A percentile compares a stretch with the other conserved stretches of the same genome.
These are phyloP conservation scores for Teratosphaeriaceae sp. DNA, from an alignment of 2,329 filamentous ascomycete species.

Conservation along the genomic window DNA sequence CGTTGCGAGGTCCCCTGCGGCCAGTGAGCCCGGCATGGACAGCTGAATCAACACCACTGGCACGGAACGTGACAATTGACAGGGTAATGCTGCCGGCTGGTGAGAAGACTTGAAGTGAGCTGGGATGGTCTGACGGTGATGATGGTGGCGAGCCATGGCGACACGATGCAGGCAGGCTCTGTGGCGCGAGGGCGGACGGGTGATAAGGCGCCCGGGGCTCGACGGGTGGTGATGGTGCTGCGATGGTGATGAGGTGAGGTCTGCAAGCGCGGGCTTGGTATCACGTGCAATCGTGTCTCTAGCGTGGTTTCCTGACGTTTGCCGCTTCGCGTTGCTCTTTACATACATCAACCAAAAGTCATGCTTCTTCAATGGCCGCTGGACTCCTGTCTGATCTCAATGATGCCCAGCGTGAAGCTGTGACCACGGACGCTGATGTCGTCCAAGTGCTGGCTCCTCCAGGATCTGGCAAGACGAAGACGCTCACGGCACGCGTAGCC, in stretches of 20 bases:
- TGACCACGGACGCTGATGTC: slow-evolving; percentile 54
- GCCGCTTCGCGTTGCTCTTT: not conserved
- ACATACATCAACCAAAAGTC: not conserved
- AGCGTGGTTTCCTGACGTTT: not conserved
- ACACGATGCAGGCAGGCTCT: too few species aligned
- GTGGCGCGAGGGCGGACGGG: too few species aligned
- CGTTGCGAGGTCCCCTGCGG: not conserved
- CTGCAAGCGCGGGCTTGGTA: not conserved
- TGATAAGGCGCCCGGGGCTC: not conserved
- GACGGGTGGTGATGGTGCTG: not conserved
- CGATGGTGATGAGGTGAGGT: not conserved
- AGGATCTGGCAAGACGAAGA: slow-evolving; percentile 86
- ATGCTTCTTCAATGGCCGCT: slow-evolving; percentile 33
- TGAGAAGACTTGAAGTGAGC: not conserved
- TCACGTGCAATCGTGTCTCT: not conserved
- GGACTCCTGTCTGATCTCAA: slow-evolving; percentile 57
- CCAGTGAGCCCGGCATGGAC: not conserved
- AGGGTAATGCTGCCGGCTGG: not conserved
- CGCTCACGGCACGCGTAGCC: slow-evolving; percentile 83
- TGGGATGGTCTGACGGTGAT: too few species aligned
- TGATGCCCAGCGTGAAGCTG: slow-evolving; percentile 55
- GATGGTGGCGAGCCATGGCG: too few species aligned
- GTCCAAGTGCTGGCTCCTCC: slow-evolving; percentile 58
- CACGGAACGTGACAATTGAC: not conserved
- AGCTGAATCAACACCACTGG: not conserved